These are phyloP conservation scores for Candida sojae DNA, from an alignment of 1,139 yeast genomes.

Conservation along the genomic window DNA sequence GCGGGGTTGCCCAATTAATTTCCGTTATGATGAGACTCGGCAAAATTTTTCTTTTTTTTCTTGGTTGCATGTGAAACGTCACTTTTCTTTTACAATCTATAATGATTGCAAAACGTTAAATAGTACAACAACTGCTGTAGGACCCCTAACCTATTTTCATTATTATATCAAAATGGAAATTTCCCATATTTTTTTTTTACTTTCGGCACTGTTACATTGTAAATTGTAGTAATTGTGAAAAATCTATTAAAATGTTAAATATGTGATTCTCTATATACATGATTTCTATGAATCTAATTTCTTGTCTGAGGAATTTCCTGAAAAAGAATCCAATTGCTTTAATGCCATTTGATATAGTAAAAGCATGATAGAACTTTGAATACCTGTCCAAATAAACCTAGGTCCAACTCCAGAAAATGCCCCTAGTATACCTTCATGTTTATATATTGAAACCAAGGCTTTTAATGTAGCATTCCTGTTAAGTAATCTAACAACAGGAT, in stretches of 20 bases:
- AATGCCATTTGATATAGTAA: conserved; percentile 72
- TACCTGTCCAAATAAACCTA: conserved; percentile 92
- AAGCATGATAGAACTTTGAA: conserved; percentile 94
- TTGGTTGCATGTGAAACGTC: too few species aligned
- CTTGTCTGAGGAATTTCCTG: conserved; percentile 13
- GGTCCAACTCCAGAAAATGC: conserved; percentile 96
- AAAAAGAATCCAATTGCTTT: conserved; percentile 35
- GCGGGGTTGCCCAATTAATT: too few species aligned
- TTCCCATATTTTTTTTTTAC: too few species aligned
- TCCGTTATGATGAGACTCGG: too few species aligned
- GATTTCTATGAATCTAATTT: conserved; percentile 3
- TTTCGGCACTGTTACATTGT: too few species aligned
- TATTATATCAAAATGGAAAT: too few species aligned
- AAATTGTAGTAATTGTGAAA: background rate
- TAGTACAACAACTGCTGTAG: too few species aligned
- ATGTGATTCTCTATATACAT: background rate
- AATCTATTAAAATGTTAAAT: conserved; percentile 1
- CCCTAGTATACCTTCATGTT: conserved; percentile 75
- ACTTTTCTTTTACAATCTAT: too few species aligned
- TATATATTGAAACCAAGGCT: conserved; percentile 69
- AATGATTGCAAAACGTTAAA: too few species aligned
- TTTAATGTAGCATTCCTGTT: conserved; percentile 56
- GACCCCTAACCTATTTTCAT: too few species aligned
- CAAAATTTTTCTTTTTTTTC: too few species aligned
- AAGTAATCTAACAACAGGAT: conserved; percentile 20